Evolutionary conservation across 2,329 filamentous ascomycete genomes (phyloP).

Genomic region (Colletotrichum noveboracense): DNA sequence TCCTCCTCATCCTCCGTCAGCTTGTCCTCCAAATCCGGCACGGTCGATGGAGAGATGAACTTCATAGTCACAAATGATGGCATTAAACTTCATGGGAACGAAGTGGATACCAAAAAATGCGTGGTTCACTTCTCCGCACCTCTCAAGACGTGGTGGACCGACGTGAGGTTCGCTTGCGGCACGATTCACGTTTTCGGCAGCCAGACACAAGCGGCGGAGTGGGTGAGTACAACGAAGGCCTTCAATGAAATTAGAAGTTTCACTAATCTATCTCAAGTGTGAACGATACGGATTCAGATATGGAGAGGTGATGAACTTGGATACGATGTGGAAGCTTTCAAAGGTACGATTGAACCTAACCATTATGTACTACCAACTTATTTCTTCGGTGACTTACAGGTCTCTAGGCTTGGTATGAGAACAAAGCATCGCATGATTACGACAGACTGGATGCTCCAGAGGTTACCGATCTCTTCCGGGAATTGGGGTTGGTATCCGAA

Average conservation of each 20-base stretch:
- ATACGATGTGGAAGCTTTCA: neutral
- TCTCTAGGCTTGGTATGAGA: neutral
- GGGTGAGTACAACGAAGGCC: neutral
- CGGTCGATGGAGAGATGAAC: neutral
- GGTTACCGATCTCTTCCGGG: neutral
- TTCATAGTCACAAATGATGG: neutral
- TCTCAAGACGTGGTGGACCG: neutral
- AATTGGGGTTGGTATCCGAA: neutral
- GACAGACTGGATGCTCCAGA: neutral
- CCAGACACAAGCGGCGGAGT: neutral
- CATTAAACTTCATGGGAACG: neutral
- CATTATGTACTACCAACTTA: neutral
- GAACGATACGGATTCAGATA: neutral
- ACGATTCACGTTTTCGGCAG: neutral
- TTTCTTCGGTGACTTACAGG: neutral
- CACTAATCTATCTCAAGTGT: neutral
- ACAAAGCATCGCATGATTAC: neutral
- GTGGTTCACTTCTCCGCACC: neutral
- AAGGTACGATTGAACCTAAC: neutral
- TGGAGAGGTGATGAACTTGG: neutral
- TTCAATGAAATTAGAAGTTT: fast-evolving
- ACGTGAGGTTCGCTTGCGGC: neutral
- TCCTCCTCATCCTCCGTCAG: neutral
- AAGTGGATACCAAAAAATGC: neutral
- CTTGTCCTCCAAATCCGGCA: neutral